Evolutionary conservation across 1,284 basidiomycete genomes (phyloP).

Genomic region (Meripilus lineatus): DNA sequence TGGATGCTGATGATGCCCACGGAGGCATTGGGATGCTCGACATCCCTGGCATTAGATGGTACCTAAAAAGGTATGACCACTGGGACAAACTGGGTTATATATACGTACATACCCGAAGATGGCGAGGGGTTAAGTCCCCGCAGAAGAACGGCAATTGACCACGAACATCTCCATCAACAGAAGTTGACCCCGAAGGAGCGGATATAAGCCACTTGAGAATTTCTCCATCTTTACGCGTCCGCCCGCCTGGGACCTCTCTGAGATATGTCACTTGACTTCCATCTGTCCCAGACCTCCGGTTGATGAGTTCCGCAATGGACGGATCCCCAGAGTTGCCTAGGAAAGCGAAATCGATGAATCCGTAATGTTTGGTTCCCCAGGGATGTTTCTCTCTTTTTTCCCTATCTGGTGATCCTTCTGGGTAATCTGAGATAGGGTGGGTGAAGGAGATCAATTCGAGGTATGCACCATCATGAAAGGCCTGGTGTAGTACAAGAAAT

Average conservation of each 20-base stretch:
- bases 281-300: slow-evolving; percentile 37
- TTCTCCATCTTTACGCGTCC: slow-evolving; percentile 47
- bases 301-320: slow-evolving; percentile 45
- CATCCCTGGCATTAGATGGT: slow-evolving; percentile 1
- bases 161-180: slow-evolving; percentile 14
- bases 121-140: slow-evolving; percentile 59
- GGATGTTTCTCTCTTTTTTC: slow-evolving; percentile 36
- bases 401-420: slow-evolving; percentile 40
- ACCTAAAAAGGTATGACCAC: slow-evolving; percentile 1
- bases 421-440: slow-evolving; percentile 46
- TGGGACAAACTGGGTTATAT: background rate
- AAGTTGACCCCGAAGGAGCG: slow-evolving; percentile 23
- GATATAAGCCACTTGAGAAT: slow-evolving; percentile 55
- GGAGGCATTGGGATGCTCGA: slow-evolving; percentile 1
- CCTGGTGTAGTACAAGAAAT: slow-evolving; percentile 29
- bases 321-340: slow-evolving; percentile 41
- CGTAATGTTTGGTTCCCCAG: slow-evolving; percentile 46
- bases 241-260: slow-evolving; percentile 43
- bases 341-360: slow-evolving; percentile 65
- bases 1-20: background rate
- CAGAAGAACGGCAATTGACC: slow-evolving; percentile 64
- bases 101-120: slow-evolving; percentile 43
- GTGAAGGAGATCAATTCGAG: slow-evolving; percentile 66
- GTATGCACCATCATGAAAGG: slow-evolving; percentile 56
- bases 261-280: slow-evolving; percentile 34